These are phyloP conservation scores for Pseudocercospora musae DNA, from an alignment of 2,329 filamentous ascomycete species.

Conservation along the genomic window DNA sequence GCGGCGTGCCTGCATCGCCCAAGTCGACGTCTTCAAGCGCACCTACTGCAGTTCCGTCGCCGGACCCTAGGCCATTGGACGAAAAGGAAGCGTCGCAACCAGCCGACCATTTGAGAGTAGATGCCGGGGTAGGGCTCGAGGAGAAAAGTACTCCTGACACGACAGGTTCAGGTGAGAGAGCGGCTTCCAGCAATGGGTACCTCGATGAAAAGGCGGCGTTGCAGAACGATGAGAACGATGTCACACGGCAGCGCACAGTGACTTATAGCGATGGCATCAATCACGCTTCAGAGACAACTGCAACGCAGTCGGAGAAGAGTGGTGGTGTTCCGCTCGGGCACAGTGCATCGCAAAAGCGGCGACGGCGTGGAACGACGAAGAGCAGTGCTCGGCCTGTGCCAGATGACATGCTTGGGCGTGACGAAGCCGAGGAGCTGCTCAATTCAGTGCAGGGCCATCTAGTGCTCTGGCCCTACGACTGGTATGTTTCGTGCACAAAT, in stretches of 20 bases:
- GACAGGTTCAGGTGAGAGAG: constrained; percentile 11
- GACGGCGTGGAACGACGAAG: constrained; percentile 68
- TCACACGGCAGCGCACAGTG: constrained; percentile 33
- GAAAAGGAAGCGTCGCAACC: constrained; percentile 24
- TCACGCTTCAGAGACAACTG: constrained; percentile 31
- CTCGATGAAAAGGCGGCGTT: constrained; percentile 35
- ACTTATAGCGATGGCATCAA: constrained; percentile 31
- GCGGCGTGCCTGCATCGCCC: constrained; percentile 24
- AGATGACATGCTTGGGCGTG: constrained; percentile 72
- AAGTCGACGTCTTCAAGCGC: constrained; percentile 23
- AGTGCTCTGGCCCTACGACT: constrained; percentile 93
- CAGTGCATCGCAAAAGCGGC: constrained; percentile 52
- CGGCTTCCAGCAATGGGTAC: background rate
- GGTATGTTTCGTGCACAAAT: constrained; percentile 46
- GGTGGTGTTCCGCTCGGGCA: constrained; percentile 16
- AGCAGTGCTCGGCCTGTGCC: constrained; percentile 60
- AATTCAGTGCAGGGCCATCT: constrained; percentile 81
- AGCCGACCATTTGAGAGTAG: background rate
- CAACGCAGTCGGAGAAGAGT: constrained; percentile 23
- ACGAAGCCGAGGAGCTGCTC: constrained; percentile 78
- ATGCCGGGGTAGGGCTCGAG: background rate
- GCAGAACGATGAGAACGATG: constrained; percentile 33
- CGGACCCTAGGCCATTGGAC: constrained; percentile 26
- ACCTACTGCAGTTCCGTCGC: constrained; percentile 32
- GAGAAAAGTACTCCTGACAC: background rate